Percentiles rank a stretch among this genome's conserved stretches.
phyloP scores from a whole-genome alignment of 192 early-diverging fungal genomes.

The Podila epicladia region DNA sequence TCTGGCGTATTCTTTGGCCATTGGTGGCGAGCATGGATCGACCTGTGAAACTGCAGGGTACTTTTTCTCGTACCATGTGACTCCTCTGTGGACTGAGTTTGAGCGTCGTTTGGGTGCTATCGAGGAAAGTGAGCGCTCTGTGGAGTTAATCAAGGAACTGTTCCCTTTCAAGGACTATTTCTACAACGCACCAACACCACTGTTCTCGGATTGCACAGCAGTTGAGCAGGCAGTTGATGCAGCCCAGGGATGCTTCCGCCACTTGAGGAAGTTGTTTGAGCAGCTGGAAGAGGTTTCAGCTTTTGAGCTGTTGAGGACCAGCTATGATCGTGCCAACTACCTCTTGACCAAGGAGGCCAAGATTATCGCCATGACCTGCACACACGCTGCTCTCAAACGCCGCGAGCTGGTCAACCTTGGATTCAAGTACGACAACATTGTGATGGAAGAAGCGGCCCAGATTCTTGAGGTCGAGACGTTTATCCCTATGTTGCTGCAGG shows the following conservation, averaged over 20 bases:
- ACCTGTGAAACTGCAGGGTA: constrained; percentile 95
- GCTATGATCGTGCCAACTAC: constrained; percentile 87
- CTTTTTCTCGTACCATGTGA: constrained; percentile 85
- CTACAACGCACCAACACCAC: constrained; percentile 70
- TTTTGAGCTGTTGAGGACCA: constrained; percentile 89
- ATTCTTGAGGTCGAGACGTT: constrained; percentile 95
- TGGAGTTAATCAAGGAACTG: constrained; percentile 52
- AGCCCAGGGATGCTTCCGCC: constrained; percentile 83
- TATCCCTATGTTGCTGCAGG: constrained; percentile 91
- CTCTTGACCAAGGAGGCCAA: constrained; percentile 94
- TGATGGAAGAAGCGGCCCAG: constrained; percentile 98
- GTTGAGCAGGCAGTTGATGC: constrained; percentile 66
- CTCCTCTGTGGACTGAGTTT: constrained; percentile 71
- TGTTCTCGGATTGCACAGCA: constrained; percentile 65
- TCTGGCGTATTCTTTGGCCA: constrained; percentile 77
- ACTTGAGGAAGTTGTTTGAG: constrained; percentile 83
- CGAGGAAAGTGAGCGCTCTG: constrained; percentile 18
- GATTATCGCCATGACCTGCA: constrained; percentile 98
- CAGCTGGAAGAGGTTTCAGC: constrained; percentile 92
- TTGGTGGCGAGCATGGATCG: constrained; percentile 87
- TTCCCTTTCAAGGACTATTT: constrained; percentile 94
- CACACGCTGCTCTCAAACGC: constrained; percentile 92
- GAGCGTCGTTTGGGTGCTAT: constrained; percentile 10
- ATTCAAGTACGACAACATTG: constrained; percentile 94
- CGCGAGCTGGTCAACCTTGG: constrained; percentile 87